Conservation (phyloP, 78 protist species). For the Speleostelium caveatum region DNA sequence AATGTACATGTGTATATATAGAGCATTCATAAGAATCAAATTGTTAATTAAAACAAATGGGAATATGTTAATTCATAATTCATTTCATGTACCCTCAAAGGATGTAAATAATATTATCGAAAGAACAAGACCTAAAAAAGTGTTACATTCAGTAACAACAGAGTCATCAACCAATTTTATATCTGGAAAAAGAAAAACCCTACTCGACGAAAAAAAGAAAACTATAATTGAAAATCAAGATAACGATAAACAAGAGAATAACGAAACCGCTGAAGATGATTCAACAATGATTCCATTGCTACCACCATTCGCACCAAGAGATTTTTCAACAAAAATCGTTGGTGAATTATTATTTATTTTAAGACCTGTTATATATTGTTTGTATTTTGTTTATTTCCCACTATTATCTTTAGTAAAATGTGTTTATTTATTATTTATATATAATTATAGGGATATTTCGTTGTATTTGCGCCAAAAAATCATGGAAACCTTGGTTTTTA, state of each 20-base stretch:
- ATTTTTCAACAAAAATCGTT: constrained; percentile 29
- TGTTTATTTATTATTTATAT: neutral
- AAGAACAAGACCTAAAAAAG: too few species aligned
- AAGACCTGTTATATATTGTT: constrained; percentile 45
- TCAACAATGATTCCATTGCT: constrained; percentile 50
- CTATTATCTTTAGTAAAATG: too few species aligned
- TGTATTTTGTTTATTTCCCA: too few species aligned
- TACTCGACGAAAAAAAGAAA: constrained; percentile 22
- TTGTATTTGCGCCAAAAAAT: constrained; percentile 51
- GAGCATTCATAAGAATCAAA: constrained; percentile 51
- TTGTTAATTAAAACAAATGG: constrained; percentile 64
- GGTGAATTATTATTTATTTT: constrained; percentile 57
- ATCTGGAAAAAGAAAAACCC: constrained; percentile 30
- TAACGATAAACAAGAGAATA: neutral
- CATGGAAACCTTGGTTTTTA: constrained; percentile 77
- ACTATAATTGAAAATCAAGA: constrained; percentile 3
- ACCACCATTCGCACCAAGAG: constrained; percentile 63
- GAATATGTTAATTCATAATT: constrained; percentile 63
- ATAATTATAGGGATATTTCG: constrained; percentile 8
- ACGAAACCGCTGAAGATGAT: constrained; percentile 3
- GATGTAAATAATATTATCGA: constrained; percentile 22
- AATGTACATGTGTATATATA: neutral
- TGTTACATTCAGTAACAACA: neutral
- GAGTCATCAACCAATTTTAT: neutral
- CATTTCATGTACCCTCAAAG: constrained; percentile 69